phyloP scores from a whole-genome alignment of 1,139 yeast genomes.

The Hanseniaspora uvarum region DNA sequence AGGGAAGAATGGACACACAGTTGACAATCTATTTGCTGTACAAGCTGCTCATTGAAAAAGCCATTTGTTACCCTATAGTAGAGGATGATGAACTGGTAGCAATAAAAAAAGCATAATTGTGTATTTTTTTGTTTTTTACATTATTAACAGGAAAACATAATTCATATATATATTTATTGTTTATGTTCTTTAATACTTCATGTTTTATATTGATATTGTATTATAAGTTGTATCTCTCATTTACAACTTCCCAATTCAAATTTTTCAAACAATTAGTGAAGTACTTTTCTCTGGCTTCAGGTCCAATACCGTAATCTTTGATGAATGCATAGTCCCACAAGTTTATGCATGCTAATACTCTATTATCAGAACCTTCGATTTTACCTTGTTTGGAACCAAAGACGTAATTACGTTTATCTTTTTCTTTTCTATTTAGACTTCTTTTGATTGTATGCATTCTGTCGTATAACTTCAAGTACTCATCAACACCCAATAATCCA shows the following conservation, averaged over 20 bases:
- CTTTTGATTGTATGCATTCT: constrained; percentile 32
- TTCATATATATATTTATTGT: neutral
- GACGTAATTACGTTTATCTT: constrained; percentile 19
- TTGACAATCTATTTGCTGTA: neutral
- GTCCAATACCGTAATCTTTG: constrained; percentile 61
- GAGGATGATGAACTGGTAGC: constrained; percentile 15
- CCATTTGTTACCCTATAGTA: constrained; percentile 1
- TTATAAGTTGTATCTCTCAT: constrained; percentile 41
- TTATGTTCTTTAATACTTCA: neutral
- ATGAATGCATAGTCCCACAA: constrained; percentile 84
- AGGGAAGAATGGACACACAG: neutral
- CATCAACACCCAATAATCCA: constrained; percentile 50
- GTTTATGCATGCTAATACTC: constrained; percentile 52
- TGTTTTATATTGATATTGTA: neutral
- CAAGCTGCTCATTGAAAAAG: constrained; percentile 3
- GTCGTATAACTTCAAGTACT: constrained; percentile 40
- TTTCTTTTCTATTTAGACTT: constrained; percentile 31
- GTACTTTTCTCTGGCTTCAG: constrained; percentile 58
- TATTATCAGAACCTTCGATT: constrained; percentile 5
- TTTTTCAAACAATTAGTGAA: constrained; percentile 67
- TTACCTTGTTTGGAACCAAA: constrained; percentile 2
- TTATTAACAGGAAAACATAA: neutral
- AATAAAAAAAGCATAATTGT: neutral
- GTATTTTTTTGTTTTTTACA: neutral
- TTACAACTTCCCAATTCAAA: constrained; percentile 80